Conservation (phyloP, 2,329 filamentous ascomycete species). For the Paecilomyces sp. region DNA sequence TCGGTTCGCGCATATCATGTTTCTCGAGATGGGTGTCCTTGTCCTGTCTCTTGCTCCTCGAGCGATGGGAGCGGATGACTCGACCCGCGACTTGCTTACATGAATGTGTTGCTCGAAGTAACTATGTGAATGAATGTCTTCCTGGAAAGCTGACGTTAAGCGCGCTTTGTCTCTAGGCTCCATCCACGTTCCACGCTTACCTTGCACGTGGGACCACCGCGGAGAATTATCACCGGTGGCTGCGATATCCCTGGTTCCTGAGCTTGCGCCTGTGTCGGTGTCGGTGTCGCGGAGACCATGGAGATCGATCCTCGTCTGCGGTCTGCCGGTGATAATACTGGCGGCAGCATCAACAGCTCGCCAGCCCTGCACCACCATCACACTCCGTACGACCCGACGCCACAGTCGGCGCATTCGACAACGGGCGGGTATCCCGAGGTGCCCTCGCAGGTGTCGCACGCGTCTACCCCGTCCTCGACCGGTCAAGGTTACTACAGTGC, state of each 20-base stretch:
- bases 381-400: not conserved
- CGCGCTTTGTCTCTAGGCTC: not conserved
- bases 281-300: slow-evolving; percentile 13
- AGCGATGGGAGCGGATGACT: too few relatives aligned
- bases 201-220: not conserved
- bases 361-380: not conserved
- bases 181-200: not conserved
- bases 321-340: slow-evolving; percentile 8
- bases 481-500: slow-evolving; percentile 6
- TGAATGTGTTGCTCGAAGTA: too few relatives aligned
- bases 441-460: slow-evolving; percentile 15
- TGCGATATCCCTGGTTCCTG: not conserved
- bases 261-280: not conserved
- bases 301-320: slow-evolving; percentile 28
- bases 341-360: not conserved
- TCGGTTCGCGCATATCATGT: too few relatives aligned
- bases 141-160: not conserved
- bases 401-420: slow-evolving; percentile 4
- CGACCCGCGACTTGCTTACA: too few relatives aligned
- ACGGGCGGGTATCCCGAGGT: slow-evolving; percentile 19
- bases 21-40: too few relatives aligned
- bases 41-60: too few relatives aligned
- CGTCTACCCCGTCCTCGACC: slow-evolving; percentile 8
- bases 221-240: not conserved
- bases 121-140: not conserved